phyloP scores from a whole-genome alignment of 2,329 filamentous ascomycete genomes.

The Clonostachys chloroleuca region DNA sequence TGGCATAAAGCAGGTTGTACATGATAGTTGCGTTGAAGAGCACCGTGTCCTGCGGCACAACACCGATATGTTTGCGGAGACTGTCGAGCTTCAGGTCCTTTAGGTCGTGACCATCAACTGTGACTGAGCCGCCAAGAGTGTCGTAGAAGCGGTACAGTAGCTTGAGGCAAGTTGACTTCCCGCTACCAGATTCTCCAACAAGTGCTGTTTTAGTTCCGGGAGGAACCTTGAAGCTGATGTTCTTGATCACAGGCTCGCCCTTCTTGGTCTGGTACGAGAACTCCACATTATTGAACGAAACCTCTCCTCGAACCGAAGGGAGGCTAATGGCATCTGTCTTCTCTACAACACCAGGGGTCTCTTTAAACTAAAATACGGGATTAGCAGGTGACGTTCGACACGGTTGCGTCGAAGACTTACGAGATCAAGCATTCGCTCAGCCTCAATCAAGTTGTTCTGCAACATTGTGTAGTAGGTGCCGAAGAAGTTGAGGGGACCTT shows the following conservation, averaged over 20 bases:
- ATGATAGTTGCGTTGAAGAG: constrained; percentile 51
- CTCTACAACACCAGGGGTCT: not conserved
- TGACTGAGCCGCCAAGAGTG: constrained; percentile 35
- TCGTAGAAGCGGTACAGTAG: constrained; percentile 49
- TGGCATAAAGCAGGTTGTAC: constrained; percentile 50
- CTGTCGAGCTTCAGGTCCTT: constrained; percentile 31
- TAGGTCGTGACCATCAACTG: constrained; percentile 39
- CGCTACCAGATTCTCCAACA: constrained; percentile 38
- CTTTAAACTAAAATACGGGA: not conserved
- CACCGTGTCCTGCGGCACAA: constrained; percentile 38
- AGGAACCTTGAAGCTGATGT: constrained; percentile 32
- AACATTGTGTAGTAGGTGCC: constrained; percentile 41
- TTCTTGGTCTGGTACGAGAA: constrained; percentile 36
- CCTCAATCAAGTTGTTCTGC: constrained; percentile 39
- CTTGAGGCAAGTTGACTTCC: constrained; percentile 43
- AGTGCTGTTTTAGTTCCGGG: constrained; percentile 40
- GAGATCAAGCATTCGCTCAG: constrained; percentile 37
- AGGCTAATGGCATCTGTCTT: not conserved
- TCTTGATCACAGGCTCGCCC: constrained; percentile 27
- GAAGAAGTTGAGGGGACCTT: constrained; percentile 59
- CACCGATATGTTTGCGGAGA: constrained; percentile 33
- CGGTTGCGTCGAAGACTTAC: constrained; percentile 11
- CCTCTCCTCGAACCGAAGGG: constrained; percentile 18
- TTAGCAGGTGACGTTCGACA: not conserved
- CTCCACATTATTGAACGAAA: constrained; percentile 33